A percentile compares a stretch with the other conserved stretches of the same genome.
Conservation (phyloP, 805 yeast species). For the Starmerella davenportii region DNA sequence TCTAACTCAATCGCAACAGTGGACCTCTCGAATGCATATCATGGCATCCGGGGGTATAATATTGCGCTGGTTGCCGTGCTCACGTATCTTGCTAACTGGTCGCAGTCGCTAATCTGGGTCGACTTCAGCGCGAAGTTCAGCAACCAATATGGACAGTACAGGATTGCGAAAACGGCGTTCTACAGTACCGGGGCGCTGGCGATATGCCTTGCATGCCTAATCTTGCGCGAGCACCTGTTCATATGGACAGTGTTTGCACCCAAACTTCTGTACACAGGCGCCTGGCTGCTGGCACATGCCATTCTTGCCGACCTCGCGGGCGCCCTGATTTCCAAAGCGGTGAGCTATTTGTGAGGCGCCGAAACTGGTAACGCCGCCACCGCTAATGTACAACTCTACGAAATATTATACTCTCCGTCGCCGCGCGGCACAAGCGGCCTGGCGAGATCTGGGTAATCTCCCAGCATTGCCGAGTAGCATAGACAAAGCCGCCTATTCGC, state of each 20-base stretch:
- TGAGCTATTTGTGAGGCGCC: not conserved
- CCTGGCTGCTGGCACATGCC: conserved; percentile 37
- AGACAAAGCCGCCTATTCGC: too few relatives aligned
- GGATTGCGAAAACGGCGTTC: conserved; percentile 20
- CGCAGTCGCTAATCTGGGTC: conserved; percentile 73
- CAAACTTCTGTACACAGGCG: conserved; percentile 58
- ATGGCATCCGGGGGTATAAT: conserved; percentile 60
- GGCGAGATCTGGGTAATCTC: too few relatives aligned
- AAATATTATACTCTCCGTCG: too few relatives aligned
- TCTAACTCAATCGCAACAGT: conserved; percentile 85
- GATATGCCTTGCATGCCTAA: conserved; percentile 38
- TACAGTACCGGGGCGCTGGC: conserved; percentile 9
- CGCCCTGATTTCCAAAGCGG: not conserved
- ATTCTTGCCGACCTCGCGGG: conserved; percentile 10
- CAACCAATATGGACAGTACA: not conserved
- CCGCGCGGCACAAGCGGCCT: too few relatives aligned
- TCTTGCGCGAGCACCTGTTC: conserved; percentile 68
- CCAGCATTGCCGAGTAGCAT: too few relatives aligned
- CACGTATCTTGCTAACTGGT: conserved; percentile 70
- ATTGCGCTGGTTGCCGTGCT: conserved; percentile 54
- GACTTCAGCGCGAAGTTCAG: not conserved
- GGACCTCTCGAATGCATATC: conserved; percentile 80
- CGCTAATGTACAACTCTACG: too few relatives aligned
- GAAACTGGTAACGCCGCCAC: too few relatives aligned
- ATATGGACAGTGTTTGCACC: conserved; percentile 98